phyloP scores from a whole-genome alignment of 768 basidiomycete genomes.

The Suillus variegatus region DNA sequence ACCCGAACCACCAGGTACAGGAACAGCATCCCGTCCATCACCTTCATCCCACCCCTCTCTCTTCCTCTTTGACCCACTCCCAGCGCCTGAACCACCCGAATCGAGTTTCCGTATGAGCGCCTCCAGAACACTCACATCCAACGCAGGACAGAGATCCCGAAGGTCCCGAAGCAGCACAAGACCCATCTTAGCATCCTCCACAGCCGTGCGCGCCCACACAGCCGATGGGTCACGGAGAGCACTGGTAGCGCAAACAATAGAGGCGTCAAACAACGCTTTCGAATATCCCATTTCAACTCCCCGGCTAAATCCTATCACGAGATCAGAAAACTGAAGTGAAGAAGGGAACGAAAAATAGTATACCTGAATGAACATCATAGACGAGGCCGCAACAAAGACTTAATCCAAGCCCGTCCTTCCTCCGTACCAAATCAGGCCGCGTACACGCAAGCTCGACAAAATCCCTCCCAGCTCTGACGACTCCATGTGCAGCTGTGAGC shows the following conservation, averaged over 20 bases:
- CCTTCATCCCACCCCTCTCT: conserved; percentile 4
- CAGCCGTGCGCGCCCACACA: conserved; percentile 48
- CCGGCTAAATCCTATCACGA: neutral
- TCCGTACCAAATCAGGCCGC: neutral
- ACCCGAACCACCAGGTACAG: neutral
- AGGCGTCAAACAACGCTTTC: conserved; percentile 65
- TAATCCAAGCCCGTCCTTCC: conserved; percentile 3
- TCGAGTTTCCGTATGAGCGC: conserved; percentile 1
- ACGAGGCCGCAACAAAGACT: conserved; percentile 2
- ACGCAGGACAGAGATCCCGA: neutral
- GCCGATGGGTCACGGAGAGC: conserved; percentile 53
- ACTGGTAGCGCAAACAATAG: conserved; percentile 63
- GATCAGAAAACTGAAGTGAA: neutral
- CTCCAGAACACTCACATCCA: conserved; percentile 9
- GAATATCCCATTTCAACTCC: conserved; percentile 2
- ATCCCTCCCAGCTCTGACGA: neutral
- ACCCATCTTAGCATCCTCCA: conserved; percentile 46
- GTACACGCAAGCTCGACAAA: neutral
- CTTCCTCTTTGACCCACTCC: neutral
- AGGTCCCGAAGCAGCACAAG: conserved; percentile 44
- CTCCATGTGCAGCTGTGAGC: conserved; percentile 61
- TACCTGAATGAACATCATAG: neutral
- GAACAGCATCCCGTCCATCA: conserved; percentile 1
- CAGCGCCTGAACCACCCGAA: neutral
- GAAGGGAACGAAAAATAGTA: neutral